A percentile compares a stretch with the other conserved stretches of the same genome.
These are phyloP conservation scores for Phalaenopsis aphrodite DNA, from an alignment of 106 monocot species.

Conservation along the genomic window DNA sequence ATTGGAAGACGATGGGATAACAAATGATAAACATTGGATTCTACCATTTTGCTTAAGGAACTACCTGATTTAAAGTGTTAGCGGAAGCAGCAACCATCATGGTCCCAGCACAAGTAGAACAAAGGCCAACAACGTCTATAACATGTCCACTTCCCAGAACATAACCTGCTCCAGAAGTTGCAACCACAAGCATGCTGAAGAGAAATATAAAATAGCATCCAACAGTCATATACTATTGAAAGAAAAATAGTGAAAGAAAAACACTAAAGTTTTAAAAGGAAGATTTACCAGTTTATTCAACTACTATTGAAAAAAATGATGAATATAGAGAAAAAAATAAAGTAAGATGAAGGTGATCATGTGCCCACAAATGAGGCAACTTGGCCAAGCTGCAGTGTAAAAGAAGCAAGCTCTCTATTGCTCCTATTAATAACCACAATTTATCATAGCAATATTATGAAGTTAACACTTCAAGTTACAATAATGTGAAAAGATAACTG, in stretches of 20 bases:
- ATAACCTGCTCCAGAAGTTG: slow-evolving; percentile 91
- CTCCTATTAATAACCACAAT: too few relatives aligned
- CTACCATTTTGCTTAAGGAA: too few relatives aligned
- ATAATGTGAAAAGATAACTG: too few relatives aligned
- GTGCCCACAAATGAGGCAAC: too few relatives aligned
- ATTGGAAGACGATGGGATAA: background rate
- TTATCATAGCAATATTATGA: too few relatives aligned
- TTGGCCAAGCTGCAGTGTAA: background rate
- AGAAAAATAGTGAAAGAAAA: background rate
- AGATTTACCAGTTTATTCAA: background rate
- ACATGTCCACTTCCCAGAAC: slow-evolving; percentile 74
- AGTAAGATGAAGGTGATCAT: background rate
- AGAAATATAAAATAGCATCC: slow-evolving; percentile 3
- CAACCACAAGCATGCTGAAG: slow-evolving; percentile 85
- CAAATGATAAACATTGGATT: background rate
- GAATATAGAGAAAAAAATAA: background rate
- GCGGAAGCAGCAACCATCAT: slow-evolving; percentile 99
- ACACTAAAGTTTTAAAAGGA: background rate
- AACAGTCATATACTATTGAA: background rate
- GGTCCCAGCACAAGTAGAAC: slow-evolving; percentile 87
- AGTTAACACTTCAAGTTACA: too few relatives aligned
- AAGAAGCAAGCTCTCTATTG: background rate
- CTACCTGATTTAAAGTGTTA: slow-evolving; percentile 84
- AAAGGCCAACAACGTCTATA: slow-evolving; percentile 71
- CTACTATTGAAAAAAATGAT: background rate